Percentiles rank a stretch among this genome's conserved stretches.
phyloP scores from a whole-genome alignment of 129 eudicot species.

The Calendula officinalis region DNA sequence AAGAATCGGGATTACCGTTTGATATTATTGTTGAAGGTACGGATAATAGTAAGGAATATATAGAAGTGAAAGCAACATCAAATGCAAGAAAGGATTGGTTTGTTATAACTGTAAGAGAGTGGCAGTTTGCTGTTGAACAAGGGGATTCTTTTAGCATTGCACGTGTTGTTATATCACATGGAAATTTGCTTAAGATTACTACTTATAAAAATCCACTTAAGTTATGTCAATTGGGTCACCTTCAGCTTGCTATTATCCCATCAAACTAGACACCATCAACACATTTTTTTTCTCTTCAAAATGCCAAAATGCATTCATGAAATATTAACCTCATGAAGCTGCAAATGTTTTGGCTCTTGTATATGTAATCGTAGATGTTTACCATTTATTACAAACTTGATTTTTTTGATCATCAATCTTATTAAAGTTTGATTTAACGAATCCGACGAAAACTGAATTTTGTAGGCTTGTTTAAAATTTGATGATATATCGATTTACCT shows the following conservation, averaged over 20 bases:
- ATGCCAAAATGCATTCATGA: constrained; percentile 1
- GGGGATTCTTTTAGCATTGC: constrained; percentile 74
- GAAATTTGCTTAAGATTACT: constrained; percentile 42
- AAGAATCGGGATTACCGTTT: constrained; percentile 68
- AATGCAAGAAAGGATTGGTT: constrained; percentile 62
- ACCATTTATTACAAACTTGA: neutral
- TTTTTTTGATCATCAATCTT: neutral
- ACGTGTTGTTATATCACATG: constrained; percentile 43
- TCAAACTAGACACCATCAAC: constrained; percentile 25
- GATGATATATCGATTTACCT: too few relatives aligned
- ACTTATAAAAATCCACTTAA: constrained; percentile 55
- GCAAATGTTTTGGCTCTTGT: constrained; percentile 8
- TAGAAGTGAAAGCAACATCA: constrained; percentile 73
- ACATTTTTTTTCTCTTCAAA: too few relatives aligned
- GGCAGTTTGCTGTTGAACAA: constrained; percentile 71
- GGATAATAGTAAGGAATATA: constrained; percentile 45
- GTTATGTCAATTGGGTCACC: constrained; percentile 54
- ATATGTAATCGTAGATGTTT: constrained; percentile 1
- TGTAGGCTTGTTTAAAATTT: too few relatives aligned
- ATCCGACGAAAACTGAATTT: too few relatives aligned
- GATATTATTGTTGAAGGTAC: constrained; percentile 48
- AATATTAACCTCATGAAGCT: constrained; percentile 11
- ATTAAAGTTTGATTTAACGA: too few relatives aligned
- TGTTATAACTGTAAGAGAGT: constrained; percentile 51
- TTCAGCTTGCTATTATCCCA: constrained; percentile 50